A percentile compares a stretch with the other conserved stretches of the same genome.
These are phyloP conservation scores for Monosiga brevicollis DNA, from an alignment of 78 protist species.

Conservation along the genomic window DNA sequence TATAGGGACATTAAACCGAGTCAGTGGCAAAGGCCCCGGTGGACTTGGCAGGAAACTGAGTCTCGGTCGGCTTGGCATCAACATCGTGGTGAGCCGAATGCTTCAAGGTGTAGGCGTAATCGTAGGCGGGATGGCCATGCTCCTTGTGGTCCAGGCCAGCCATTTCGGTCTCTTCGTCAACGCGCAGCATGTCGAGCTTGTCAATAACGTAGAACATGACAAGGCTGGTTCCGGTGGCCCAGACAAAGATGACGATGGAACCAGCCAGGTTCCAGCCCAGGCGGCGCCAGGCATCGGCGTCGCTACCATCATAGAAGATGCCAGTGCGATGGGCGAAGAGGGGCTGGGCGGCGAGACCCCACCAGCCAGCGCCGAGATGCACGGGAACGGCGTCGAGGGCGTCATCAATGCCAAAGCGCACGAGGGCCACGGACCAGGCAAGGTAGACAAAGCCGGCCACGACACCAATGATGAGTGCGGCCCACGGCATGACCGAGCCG, in stretches of 20 bases:
- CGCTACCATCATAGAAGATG: conserved; percentile 32
- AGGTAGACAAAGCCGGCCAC: conserved; percentile 33
- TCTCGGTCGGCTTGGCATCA: too few species aligned
- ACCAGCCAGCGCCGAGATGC: conserved; percentile 62
- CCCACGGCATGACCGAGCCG: conserved; percentile 56
- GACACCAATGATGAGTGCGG: conserved; percentile 58
- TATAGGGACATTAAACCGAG: too few species aligned
- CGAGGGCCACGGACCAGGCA: conserved; percentile 16
- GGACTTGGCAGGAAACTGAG: too few species aligned
- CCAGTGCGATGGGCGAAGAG: conserved; percentile 35
- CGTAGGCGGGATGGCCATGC: conserved; percentile 50
- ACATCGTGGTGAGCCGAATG: too few species aligned
- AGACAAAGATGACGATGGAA: conserved; percentile 9
- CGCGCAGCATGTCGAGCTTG: conserved; percentile 25
- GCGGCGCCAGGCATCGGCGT: conserved; percentile 18
- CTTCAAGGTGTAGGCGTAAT: too few species aligned
- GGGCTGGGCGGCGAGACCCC: conserved; percentile 53
- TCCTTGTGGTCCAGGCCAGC: conserved; percentile 50
- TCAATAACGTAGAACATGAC: conserved; percentile 28
- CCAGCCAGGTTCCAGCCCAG: conserved; percentile 44
- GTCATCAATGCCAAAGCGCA: conserved; percentile 55
- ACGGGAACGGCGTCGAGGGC: conserved; percentile 65
- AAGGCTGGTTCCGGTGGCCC: conserved; percentile 22
- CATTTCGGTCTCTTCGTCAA: conserved; percentile 37
- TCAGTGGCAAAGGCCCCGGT: too few species aligned